phyloP scores from a whole-genome alignment of 2,329 filamentous ascomycete genomes.

The Allantophomopsis cytisporea region DNA sequence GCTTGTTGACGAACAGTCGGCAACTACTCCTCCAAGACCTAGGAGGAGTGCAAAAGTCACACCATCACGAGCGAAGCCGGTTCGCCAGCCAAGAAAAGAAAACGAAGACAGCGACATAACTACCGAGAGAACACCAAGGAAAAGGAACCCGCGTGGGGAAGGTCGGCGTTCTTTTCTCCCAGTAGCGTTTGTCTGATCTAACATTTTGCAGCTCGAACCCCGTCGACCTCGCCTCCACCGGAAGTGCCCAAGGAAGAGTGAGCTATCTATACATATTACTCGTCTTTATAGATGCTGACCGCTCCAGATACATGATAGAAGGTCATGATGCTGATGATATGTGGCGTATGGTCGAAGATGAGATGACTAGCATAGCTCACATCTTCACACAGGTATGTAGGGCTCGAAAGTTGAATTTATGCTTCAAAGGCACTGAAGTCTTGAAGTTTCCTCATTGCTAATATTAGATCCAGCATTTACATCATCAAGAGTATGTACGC shows the following conservation, averaged over 20 bases:
- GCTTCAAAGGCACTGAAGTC: too few species aligned
- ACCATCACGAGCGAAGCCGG: too few species aligned
- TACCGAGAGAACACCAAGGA: too few species aligned
- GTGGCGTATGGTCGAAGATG: conserved; percentile 78
- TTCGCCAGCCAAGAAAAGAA: too few species aligned
- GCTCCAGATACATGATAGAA: conserved; percentile 37
- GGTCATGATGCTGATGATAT: conserved; percentile 54
- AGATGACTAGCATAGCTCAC: conserved; percentile 54
- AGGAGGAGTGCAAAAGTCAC: too few species aligned
- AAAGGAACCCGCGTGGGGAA: too few species aligned
- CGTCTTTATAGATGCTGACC: not conserved
- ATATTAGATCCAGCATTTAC: conserved; percentile 36
- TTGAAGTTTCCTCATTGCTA: too few species aligned
- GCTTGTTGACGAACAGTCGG: too few species aligned
- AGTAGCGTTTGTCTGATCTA: not conserved
- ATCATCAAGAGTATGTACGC: conserved; percentile 63
- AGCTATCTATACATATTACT: conserved; percentile 2
- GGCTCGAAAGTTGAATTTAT: too few species aligned
- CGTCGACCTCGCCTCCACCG: conserved; percentile 38
- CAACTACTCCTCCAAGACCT: too few species aligned
- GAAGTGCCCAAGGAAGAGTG: conserved; percentile 33
- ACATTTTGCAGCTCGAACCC: conserved; percentile 16
- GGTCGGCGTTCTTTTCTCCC: too few species aligned
- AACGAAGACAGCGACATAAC: too few species aligned
- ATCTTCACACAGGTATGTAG: conserved; percentile 41